These are phyloP conservation scores for Picea glauca DNA, from an alignment of 75 land plant species.

Conservation along the genomic window DNA sequence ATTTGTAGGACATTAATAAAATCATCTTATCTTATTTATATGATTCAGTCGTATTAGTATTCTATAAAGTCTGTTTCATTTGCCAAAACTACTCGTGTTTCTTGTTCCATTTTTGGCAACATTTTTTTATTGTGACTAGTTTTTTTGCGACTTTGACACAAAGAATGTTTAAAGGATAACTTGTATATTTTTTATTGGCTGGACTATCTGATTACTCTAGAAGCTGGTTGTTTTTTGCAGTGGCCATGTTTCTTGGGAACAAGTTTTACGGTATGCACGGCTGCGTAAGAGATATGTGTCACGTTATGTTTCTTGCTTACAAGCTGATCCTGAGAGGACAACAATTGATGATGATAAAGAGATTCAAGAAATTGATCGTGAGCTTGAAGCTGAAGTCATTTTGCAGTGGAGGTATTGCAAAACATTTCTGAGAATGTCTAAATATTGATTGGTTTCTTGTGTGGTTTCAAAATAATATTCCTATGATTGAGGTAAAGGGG, in stretches of 20 bases:
- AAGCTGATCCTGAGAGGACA: conserved; percentile 49
- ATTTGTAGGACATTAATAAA: too few species aligned
- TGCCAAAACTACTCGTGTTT: background rate
- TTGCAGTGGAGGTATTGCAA: conserved; percentile 87
- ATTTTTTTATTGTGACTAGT: background rate
- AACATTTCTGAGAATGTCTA: background rate
- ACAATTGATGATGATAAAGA: conserved; percentile 74
- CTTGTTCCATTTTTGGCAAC: background rate
- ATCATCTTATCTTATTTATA: too few species aligned
- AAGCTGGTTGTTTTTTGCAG: conserved; percentile 31
- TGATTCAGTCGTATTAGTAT: background rate
- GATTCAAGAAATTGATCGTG: conserved; percentile 75
- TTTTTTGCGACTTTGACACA: background rate
- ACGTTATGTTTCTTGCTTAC: conserved; percentile 67
- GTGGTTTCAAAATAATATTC: too few species aligned
- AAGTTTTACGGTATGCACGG: conserved; percentile 58
- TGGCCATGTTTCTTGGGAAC: conserved; percentile 88
- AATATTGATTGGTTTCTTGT: background rate
- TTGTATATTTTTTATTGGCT: background rate
- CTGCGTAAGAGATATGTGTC: conserved; percentile 81
- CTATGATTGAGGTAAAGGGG: too few species aligned
- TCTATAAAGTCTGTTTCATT: background rate
- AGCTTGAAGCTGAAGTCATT: conserved; percentile 79
- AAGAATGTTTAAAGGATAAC: background rate
- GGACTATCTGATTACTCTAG: background rate